Evolutionary conservation across 345 rosid species (phyloP).

Genomic region (Clausena lansium): DNA sequence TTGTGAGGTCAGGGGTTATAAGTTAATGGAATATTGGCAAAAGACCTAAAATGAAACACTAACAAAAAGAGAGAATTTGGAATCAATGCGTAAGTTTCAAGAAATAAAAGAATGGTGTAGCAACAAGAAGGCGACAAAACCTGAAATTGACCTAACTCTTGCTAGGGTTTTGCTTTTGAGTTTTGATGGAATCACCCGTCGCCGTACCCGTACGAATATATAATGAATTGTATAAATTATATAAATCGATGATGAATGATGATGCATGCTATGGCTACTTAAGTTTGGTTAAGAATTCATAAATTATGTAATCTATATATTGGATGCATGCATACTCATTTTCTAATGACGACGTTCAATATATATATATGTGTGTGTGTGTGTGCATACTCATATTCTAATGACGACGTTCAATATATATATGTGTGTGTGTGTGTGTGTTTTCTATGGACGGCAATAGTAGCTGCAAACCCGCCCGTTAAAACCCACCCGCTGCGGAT

Average conservation of each 20-base stretch:
- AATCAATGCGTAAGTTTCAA: not conserved
- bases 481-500: too few relatives aligned
- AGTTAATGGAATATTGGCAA: slow-evolving; percentile 1
- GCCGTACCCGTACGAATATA: not conserved
- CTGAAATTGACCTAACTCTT: slow-evolving; percentile 4
- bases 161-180: not conserved
- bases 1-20: not conserved
- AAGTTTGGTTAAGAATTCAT: not conserved
- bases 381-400: too few relatives aligned
- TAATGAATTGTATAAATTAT: not conserved
- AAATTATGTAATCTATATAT: too few relatives aligned
- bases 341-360: too few relatives aligned
- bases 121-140: not conserved
- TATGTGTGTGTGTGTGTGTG: too few relatives aligned
- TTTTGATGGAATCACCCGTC: not conserved
- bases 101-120: not conserved
- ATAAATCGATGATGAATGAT: not conserved
- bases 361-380: too few relatives aligned
- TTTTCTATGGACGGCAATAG: too few relatives aligned
- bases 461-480: too few relatives aligned
- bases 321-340: not conserved
- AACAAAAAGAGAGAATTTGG: not conserved
- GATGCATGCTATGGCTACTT: not conserved
- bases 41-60: not conserved
- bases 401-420: too few relatives aligned